Conservation (phyloP, 2,329 filamentous ascomycete genomes). For the Fusarium abutilonis region DNA sequence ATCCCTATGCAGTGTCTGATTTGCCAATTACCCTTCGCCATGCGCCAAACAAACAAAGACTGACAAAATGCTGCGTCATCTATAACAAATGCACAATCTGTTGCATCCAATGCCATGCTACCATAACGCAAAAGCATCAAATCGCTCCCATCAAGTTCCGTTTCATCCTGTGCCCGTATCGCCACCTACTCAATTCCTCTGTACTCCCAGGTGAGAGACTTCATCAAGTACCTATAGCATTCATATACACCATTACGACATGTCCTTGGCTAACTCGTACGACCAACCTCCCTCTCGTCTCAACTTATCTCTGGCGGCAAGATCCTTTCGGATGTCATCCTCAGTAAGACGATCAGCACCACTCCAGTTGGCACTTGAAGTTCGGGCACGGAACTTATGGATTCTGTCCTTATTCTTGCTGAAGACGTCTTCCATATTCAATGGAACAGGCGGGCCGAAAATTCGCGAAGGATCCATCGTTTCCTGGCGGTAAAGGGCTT, state of each 20-base stretch:
- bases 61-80: constrained; percentile 19
- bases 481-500: constrained; percentile 82
- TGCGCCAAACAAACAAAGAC: constrained; percentile 37
- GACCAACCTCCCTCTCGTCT: constrained; percentile 87
- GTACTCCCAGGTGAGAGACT: constrained; percentile 12
- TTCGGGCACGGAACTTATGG: constrained; percentile 88
- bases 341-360: constrained; percentile 83
- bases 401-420: constrained; percentile 85
- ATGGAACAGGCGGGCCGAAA: constrained; percentile 86
- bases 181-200: constrained; percentile 12
- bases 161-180: constrained; percentile 17
- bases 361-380: constrained; percentile 95
- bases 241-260: constrained; percentile 49
- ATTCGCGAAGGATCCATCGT: constrained; percentile 83
- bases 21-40: constrained; percentile 31
- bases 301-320: constrained; percentile 81
- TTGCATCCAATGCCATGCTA: constrained; percentile 28
- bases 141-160: constrained; percentile 18
- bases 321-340: constrained; percentile 84
- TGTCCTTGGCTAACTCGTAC: constrained; percentile 67
- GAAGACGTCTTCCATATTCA: constrained; percentile 98
- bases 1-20: background rate
- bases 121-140: constrained; percentile 28
- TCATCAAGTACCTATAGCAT: constrained; percentile 26
- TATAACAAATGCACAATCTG: constrained; percentile 38